These are phyloP conservation scores for Coemansia asiatica DNA, from an alignment of 192 early-diverging fungal species.

Conservation along the genomic window DNA sequence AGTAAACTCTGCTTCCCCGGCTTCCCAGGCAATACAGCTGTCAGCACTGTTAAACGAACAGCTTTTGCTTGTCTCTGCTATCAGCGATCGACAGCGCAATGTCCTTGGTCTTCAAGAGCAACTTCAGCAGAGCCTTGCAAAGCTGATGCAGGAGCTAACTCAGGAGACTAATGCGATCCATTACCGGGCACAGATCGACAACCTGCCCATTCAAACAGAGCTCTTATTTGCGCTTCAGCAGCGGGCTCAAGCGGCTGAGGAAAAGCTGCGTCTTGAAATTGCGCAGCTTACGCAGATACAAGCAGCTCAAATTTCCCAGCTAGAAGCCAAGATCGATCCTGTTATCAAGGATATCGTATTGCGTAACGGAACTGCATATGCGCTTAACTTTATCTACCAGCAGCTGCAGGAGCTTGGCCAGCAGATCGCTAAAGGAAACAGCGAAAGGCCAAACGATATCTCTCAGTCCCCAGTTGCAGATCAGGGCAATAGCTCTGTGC, in stretches of 20 bases:
- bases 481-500: background rate
- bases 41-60: constrained; percentile 43
- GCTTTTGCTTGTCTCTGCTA: constrained; percentile 27
- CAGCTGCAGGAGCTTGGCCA: constrained; percentile 40
- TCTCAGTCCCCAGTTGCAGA: background rate
- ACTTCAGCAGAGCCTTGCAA: constrained; percentile 36
- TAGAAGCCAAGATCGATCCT: constrained; percentile 42
- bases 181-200: constrained; percentile 37
- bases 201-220: constrained; percentile 26
- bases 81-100: constrained; percentile 38
- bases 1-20: background rate
- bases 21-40: constrained; percentile 45
- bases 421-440: constrained; percentile 20
- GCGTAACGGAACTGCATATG: constrained; percentile 31
- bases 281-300: constrained; percentile 31
- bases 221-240: constrained; percentile 41
- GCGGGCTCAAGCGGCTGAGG: constrained; percentile 28
- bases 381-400: constrained; percentile 41
- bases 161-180: constrained; percentile 44
- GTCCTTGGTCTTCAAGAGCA: constrained; percentile 30
- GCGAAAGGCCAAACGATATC: background rate
- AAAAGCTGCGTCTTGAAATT: constrained; percentile 20
- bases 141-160: constrained; percentile 45
- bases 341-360: constrained; percentile 45
- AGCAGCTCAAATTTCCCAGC: constrained; percentile 30